Evolutionary conservation across 2,329 filamentous ascomycete genomes (phyloP).

Genomic region (Colletotrichum melonis): DNA sequence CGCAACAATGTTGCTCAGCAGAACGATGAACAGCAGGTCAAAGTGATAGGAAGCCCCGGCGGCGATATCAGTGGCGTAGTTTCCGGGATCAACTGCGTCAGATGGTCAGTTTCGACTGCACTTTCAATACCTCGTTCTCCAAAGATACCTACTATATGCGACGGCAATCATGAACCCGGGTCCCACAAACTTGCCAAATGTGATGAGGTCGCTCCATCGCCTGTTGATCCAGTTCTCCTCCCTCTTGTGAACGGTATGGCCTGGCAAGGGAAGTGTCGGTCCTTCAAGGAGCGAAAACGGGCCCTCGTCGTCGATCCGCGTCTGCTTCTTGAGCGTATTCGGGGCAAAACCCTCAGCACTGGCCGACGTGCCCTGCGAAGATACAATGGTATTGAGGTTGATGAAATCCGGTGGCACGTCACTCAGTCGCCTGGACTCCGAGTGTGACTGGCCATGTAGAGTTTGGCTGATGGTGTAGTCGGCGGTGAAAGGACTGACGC

Average conservation of each 20-base stretch:
- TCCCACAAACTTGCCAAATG: conserved; percentile 59
- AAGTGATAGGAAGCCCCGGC: conserved; percentile 75
- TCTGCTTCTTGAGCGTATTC: not conserved
- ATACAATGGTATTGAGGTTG: conserved; percentile 10
- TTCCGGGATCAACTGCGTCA: conserved; percentile 66
- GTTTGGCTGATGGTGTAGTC: conserved; percentile 34
- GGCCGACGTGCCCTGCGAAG: conserved; percentile 21
- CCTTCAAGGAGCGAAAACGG: not conserved
- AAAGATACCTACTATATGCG: conserved; percentile 60
- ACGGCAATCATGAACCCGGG: conserved; percentile 75
- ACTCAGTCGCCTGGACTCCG: conserved; percentile 14
- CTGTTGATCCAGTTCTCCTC: not conserved
- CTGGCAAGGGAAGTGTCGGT: not conserved
- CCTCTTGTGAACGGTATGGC: not conserved
- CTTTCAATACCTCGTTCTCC: not conserved
- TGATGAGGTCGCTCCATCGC: conserved; percentile 9
- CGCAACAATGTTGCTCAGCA: conserved; percentile 77
- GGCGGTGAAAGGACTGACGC: conserved; percentile 26
- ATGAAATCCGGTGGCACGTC: conserved; percentile 22
- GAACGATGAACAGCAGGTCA: conserved; percentile 74
- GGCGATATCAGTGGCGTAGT: conserved; percentile 77
- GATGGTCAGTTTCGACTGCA: not conserved
- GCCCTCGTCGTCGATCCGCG: not conserved
- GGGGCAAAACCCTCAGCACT: not conserved
- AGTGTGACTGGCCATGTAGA: conserved; percentile 16